phyloP scores from a whole-genome alignment of 2,329 filamentous ascomycete species.

The Clarireedia paspali region DNA sequence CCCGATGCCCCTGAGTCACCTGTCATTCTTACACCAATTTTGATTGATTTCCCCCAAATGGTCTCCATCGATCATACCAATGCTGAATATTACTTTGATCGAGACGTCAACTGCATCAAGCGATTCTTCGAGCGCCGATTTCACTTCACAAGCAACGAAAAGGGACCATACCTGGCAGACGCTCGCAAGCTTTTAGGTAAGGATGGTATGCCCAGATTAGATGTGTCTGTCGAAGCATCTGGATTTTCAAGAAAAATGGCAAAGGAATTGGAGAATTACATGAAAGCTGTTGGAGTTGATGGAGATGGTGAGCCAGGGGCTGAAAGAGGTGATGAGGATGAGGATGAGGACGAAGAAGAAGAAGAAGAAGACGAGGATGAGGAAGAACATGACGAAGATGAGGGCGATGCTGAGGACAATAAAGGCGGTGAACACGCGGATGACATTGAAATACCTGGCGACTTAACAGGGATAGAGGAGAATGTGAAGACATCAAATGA shows the following conservation, averaged over 20 bases:
- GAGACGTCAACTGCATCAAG: slow-evolving; percentile 93
- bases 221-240: slow-evolving; percentile 83
- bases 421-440: not conserved
- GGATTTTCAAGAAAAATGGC: slow-evolving; percentile 97
- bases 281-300: slow-evolving; percentile 62
- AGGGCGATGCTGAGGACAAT: slow-evolving; percentile 15
- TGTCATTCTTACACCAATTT: slow-evolving; percentile 62
- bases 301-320: slow-evolving; percentile 31
- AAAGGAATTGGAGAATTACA: slow-evolving; percentile 86
- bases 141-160: slow-evolving; percentile 73
- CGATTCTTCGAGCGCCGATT: slow-evolving; percentile 87
- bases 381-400: slow-evolving; percentile 28
- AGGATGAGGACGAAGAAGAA: slow-evolving; percentile 29
- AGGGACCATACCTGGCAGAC: slow-evolving; percentile 79
- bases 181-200: slow-evolving; percentile 67
- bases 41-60: slow-evolving; percentile 99
- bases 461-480: not conserved
- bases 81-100: slow-evolving; percentile 94
- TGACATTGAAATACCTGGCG: not conserved
- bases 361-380: slow-evolving; percentile 30
- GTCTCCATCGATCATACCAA: slow-evolving; percentile 90
- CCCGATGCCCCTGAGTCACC: slow-evolving; percentile 33
- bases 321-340: slow-evolving; percentile 29
- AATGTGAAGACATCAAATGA: not conserved
- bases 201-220: slow-evolving; percentile 62